Evolutionary conservation across 2,329 filamentous ascomycete genomes (phyloP), one percentile per base, ranked within the genome.

Genomic region (Penicillium aurantiogriseum): DNA sequence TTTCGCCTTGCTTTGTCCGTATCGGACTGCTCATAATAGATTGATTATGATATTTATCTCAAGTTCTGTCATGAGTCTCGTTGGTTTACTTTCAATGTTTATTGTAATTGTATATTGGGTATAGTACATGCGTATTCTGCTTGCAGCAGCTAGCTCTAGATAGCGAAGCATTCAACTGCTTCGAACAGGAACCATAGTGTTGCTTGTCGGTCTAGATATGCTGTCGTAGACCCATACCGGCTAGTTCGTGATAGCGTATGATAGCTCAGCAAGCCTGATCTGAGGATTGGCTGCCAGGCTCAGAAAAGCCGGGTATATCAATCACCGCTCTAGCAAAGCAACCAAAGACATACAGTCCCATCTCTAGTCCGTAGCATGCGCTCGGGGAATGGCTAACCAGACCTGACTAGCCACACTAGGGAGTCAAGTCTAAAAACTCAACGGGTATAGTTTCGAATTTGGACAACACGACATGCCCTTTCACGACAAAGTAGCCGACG

Each of bases 1-100:
- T 33, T 52, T 53, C 29, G 42, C 19, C 21, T 35, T 44, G 47
- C 19, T 47, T 53, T 43, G 49, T 53, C 54, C 19, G 11, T 36
- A 43, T 39, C 40, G 50, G 54, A 43, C 43, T 53, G 42, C 40
- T 11, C 40, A 45, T 57, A 56, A 51, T 56, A 53, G 54, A 57
- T 57, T 57, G 49, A 53, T 57, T 53, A 40, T 45, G 19, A 23
- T 27, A 35, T 46, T 45, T 6, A 15, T 54, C 9, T 4, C 5
- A n/a, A 50, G 42, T 38, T 27, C 9, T 19, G 15, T 23, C n/a
- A 19, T 21, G 29, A 36, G n/a, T 17, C 21, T 17, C 2, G 10
- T 46, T 45, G 11, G 8, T 36, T 17, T 13, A 10, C 5, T 36
- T 31, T 35, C 13, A 15, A 35, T 52, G 29, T 52, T 35, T 19